Base-by-base conservation (phyloP, 345 rosid genomes). In the Pistacia integerrima region DNA sequence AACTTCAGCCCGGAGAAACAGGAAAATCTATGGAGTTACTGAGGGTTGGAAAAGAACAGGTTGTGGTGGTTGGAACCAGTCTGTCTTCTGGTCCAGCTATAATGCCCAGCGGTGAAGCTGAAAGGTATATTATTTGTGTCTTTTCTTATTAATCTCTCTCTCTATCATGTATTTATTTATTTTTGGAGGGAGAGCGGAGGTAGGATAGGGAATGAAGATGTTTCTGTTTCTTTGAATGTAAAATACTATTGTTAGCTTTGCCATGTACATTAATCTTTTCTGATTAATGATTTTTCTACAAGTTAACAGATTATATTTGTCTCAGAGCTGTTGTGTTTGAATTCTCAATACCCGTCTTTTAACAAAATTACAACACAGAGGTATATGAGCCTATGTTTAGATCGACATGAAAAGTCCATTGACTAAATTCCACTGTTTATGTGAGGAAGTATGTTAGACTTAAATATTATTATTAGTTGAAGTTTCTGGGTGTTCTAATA, bases 21-120 rank as follows among this genome's bases (percentile, higher is more conserved):
- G 99, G 94, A 75, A 96, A 93, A 82, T 90, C 93, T 75, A 96
- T 96, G 99, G 98, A 88, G 83, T 83, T 96, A 77, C 85, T 96
- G 72, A 91, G 85, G 82, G 90, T 82, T 76, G 97, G 97, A 84
- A 92, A 83, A 79, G 97, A 96, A 67, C 92, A 89, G 64, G 94
- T 92, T 82, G 78, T 93, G 81, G 95, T 92, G 74, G 84, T 93
- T 78, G 99, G 99, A 63, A 96, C 99, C 68, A 89, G 97, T 84
- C 82, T 89, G 57, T 91, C 95, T 61, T 82, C 92, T 79, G 97
- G 98, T 83, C 99, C 97, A 59, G 98, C 97, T 77, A 86, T 92
- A 74, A 85, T 96, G 97, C 92, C 94, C 77, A 93, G 95, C 79
- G 99, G 99, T 76, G 99, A 96, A 89, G 98, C 98, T 66, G 99